These are phyloP conservation scores for Aegle marmelos DNA, from an alignment of 345 rosid genomes.

Conservation along the genomic window DNA sequence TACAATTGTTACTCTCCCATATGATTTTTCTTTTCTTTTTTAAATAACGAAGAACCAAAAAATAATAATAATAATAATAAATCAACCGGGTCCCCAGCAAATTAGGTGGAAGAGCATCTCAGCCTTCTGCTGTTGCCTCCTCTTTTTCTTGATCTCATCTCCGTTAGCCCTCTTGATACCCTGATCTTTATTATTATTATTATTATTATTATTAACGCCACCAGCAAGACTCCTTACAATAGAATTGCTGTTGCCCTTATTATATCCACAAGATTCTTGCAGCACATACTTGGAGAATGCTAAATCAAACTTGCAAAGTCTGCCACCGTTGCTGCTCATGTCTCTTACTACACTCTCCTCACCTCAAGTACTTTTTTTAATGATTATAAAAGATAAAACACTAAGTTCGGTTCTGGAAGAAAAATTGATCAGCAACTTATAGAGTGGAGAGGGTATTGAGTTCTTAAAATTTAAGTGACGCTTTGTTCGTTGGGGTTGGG, in stretches of 20 bases:
- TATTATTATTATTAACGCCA: background rate
- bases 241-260: background rate
- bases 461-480: background rate
- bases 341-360: background rate
- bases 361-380: too few relatives aligned
- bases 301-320: slow-evolving; percentile 6
- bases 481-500: background rate
- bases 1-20: too few relatives aligned
- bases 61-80: background rate
- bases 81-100: slow-evolving; percentile 35
- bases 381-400: background rate
- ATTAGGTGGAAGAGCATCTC: slow-evolving; percentile 29
- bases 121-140: slow-evolving; percentile 19
- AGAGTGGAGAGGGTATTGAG: background rate
- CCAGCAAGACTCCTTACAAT: background rate
- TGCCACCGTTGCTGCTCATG: slow-evolving; percentile 18
- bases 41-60: too few relatives aligned
- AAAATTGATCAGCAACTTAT: background rate
- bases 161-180: background rate
- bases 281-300: slow-evolving; percentile 10
- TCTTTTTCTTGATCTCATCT: background rate
- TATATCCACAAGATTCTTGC: slow-evolving; percentile 3
- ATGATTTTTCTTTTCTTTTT: too few relatives aligned
- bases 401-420: background rate
- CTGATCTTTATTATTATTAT: background rate